A percentile compares a stretch with the other conserved stretches of the same genome.
These are phyloP conservation scores for Coemansia erecta DNA, from an alignment of 192 early-diverging fungal genomes.

Conservation along the genomic window DNA sequence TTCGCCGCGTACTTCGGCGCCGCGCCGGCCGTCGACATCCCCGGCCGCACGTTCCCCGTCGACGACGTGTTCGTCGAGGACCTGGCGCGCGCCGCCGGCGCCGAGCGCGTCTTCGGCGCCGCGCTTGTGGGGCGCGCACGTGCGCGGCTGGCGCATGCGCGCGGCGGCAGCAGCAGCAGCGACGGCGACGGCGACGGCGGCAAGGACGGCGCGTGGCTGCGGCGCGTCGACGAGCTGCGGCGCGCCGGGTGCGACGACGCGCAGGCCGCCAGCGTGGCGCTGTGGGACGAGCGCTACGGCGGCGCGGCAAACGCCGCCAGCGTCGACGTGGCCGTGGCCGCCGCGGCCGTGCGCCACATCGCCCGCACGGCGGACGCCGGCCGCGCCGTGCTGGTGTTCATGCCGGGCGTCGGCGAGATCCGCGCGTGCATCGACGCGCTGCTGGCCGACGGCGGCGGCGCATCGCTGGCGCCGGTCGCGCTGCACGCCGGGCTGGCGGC, in stretches of 20 bases:
- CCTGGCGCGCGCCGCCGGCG: slow-evolving; percentile 2
- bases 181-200: not conserved
- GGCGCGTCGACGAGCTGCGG: not conserved
- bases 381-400: slow-evolving; percentile 66
- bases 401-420: slow-evolving; percentile 77
- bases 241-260: not conserved
- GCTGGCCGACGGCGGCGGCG: not conserved
- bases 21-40: slow-evolving; percentile 62
- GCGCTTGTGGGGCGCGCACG: slow-evolving; percentile 5
- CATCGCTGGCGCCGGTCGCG: slow-evolving; percentile 45
- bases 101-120: slow-evolving; percentile 12
- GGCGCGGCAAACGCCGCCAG: not conserved
- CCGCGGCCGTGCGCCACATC: slow-evolving; percentile 60
- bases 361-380: slow-evolving; percentile 41
- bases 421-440: slow-evolving; percentile 63
- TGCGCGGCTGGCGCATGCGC: not conserved
- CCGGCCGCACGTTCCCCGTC: slow-evolving; percentile 76
- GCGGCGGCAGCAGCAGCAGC: not conserved
- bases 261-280: slow-evolving; percentile 11
- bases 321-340: slow-evolving; percentile 63
- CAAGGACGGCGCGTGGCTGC: slow-evolving; percentile 5
- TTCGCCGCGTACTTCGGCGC: slow-evolving; percentile 77
- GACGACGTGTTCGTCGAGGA: slow-evolving; percentile 60
- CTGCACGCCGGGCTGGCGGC: slow-evolving; percentile 62
- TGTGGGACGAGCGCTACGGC: slow-evolving; percentile 31